Percentiles rank a stretch among this genome's conserved stretches.
Conservation (phyloP, 306 rosid species). For the Pterocarpus santalinus region DNA sequence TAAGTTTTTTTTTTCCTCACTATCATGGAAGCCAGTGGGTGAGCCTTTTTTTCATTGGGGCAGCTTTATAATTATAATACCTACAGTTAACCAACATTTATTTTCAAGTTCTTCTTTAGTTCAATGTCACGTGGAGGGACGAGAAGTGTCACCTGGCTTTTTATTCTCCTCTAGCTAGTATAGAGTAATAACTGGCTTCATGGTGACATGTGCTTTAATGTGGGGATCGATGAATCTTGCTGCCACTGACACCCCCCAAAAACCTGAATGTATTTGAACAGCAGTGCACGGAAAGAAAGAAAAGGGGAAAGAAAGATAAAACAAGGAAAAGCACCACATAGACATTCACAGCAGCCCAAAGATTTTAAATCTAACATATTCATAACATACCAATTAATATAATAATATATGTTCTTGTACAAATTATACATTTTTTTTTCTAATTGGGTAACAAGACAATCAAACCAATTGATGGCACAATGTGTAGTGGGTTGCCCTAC, state of each 20-base stretch:
- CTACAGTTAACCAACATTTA: slow-evolving; percentile 31
- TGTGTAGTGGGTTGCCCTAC: background rate
- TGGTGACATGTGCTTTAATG: slow-evolving; percentile 32
- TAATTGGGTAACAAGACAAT: background rate
- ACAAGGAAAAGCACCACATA: slow-evolving; percentile 1
- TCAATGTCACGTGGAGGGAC: slow-evolving; percentile 47
- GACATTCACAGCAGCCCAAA: slow-evolving; percentile 13
- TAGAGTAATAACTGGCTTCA: slow-evolving; percentile 7
- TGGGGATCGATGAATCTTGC: background rate
- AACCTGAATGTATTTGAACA: slow-evolving; percentile 32
- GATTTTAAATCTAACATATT: background rate
- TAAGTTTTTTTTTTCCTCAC: background rate
- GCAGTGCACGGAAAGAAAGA: slow-evolving; percentile 30
- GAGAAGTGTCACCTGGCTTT: slow-evolving; percentile 46
- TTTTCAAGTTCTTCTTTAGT: background rate
- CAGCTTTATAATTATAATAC: slow-evolving; percentile 37
- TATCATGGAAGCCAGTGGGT: slow-evolving; percentile 31
- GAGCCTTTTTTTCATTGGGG: slow-evolving; percentile 29
- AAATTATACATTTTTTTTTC: slow-evolving; percentile 43
- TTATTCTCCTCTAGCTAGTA: slow-evolving; percentile 29
- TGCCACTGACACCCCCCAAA: slow-evolving; percentile 27
- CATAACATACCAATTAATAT: slow-evolving; percentile 1
- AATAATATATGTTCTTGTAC: slow-evolving; percentile 9
- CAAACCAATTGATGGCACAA: slow-evolving; percentile 29
- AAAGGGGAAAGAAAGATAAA: background rate